Evolutionary conservation across 257 asterid genomes (phyloP).

Genomic region (Salvia rosmarinus): DNA sequence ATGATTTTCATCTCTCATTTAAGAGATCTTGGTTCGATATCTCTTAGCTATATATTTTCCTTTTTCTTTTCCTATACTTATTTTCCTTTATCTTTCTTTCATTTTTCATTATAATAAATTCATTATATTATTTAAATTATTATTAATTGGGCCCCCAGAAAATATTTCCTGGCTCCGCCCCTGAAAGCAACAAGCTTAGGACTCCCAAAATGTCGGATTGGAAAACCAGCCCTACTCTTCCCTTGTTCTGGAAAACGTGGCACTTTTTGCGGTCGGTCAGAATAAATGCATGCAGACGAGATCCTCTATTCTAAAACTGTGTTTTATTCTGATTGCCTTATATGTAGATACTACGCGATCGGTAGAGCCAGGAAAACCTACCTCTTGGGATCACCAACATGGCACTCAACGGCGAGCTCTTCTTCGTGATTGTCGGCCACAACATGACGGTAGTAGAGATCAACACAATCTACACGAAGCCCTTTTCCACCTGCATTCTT

Average conservation of each 20-base stretch:
- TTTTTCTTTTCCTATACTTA: no score
- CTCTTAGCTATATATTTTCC: no score
- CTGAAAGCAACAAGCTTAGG: slow-evolving; percentile 51
- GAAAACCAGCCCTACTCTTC: slow-evolving; percentile 65
- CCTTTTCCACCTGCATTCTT: slow-evolving; percentile 51
- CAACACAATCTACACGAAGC: slow-evolving; percentile 64
- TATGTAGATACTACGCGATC: slow-evolving; percentile 53
- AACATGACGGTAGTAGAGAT: slow-evolving; percentile 61
- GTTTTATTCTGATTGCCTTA: neutral
- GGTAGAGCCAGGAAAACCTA: slow-evolving; percentile 59
- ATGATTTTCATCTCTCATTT: no score
- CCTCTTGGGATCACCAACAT: slow-evolving; percentile 62
- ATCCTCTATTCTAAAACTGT: neutral
- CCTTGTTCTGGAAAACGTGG: slow-evolving; percentile 62
- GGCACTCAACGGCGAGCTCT: slow-evolving; percentile 69
- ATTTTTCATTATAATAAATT: no score
- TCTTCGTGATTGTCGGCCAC: slow-evolving; percentile 63
- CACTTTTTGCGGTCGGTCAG: neutral
- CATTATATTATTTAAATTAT: no score
- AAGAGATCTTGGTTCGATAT: no score
- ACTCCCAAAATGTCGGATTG: slow-evolving; percentile 54
- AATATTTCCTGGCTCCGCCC: no score
- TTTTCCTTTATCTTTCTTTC: no score
- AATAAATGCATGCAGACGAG: no score
- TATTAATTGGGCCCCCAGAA: no score